Base-by-base conservation (phyloP, 352 stramenopile genomes). In the Blastocystis sp. region DNA sequence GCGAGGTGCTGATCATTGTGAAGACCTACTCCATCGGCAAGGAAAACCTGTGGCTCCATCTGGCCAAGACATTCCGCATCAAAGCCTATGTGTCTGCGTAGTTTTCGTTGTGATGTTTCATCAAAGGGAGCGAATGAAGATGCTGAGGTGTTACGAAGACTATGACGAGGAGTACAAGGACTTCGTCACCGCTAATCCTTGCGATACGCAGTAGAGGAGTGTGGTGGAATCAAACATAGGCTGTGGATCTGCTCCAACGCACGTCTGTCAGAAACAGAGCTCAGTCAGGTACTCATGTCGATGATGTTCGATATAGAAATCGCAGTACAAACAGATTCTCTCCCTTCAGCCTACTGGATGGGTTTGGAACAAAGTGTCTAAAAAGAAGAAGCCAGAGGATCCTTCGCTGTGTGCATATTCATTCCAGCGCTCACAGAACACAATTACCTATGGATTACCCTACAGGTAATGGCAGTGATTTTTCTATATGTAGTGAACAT, bases 31-130 rank as follows among this genome's bases (percentile, higher is more conserved):
- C 43, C 34, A 64, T 81, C 26, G 70, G 70, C 3, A 81, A 81
- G 70, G 70, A 81, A 26, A 81, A 81, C 16, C 16, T 81, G 18
- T 81, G 70, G 70, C 55, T 81, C 34, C 1, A 50, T 43, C 37
- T 54, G 54, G 70, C 70, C 18, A 63, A 81, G 70, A 26, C 53
- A n/a, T 63, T 81, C 0, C 20, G 34, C 30, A 13, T 63, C 0
- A 26, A 34, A 16, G 43, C 65, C 13, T 81, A 64, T 41, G 70
- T 81, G 11, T 11, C 63, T 39, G 45, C 13, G 70, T 81, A 81
- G 18, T 20, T 41, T 30, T 64, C 7, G 1, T 3, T n/a, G 18
- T 16, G 0, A 26, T 24, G 26, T 0, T 30, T 63, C 11, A 81
- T 3, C 9, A 18, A 62, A 81, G 70, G 4, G 54, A 81, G 11